phyloP scores from a whole-genome alignment of 2,329 filamentous ascomycete species.

The Fusarium sp. region DNA sequence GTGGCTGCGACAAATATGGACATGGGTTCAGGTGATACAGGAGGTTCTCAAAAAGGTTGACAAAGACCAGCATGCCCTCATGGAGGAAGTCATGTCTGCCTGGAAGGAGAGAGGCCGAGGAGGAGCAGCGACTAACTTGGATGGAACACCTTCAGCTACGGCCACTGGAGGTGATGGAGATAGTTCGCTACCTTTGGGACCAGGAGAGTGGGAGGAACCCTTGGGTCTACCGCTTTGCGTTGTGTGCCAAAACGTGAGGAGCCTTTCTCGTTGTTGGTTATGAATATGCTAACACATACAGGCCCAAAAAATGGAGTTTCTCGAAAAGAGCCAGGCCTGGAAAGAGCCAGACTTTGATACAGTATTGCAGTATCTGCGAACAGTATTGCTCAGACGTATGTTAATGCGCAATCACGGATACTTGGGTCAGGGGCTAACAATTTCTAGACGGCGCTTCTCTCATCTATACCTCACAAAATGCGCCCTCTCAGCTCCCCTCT shows the following conservation, averaged over 20 bases:
- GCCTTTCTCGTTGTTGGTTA: constrained; percentile 1
- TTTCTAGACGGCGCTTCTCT: constrained; percentile 81
- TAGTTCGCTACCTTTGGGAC: constrained; percentile 81
- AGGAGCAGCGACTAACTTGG: constrained; percentile 71
- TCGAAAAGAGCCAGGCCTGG: constrained; percentile 93
- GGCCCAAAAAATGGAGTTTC: constrained; percentile 88
- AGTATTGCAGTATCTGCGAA: constrained; percentile 91
- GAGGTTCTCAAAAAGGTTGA: constrained; percentile 81
- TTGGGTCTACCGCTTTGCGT: constrained; percentile 89
- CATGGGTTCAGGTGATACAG: constrained; percentile 88
- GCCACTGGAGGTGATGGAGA: constrained; percentile 70
- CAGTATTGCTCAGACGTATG: constrained; percentile 85
- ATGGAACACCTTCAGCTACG: constrained; percentile 70
- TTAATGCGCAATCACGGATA: neutral
- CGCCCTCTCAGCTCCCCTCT: constrained; percentile 80
- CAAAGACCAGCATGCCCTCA: constrained; percentile 80
- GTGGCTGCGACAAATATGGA: constrained; percentile 89
- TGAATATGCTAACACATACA: constrained; percentile 54
- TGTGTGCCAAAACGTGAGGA: constrained; percentile 90
- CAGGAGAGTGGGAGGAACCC: constrained; percentile 93
- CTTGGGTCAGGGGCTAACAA: constrained; percentile 38
- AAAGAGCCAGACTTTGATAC: constrained; percentile 98
- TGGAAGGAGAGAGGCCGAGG: constrained; percentile 83
- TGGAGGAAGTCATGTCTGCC: constrained; percentile 86
- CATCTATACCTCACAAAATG: constrained; percentile 84